A percentile compares a stretch with the other conserved stretches of the same genome.
Evolutionary conservation across 352 stramenopile genomes (phyloP).

Genomic region (Salisapilia sapeloensis): DNA sequence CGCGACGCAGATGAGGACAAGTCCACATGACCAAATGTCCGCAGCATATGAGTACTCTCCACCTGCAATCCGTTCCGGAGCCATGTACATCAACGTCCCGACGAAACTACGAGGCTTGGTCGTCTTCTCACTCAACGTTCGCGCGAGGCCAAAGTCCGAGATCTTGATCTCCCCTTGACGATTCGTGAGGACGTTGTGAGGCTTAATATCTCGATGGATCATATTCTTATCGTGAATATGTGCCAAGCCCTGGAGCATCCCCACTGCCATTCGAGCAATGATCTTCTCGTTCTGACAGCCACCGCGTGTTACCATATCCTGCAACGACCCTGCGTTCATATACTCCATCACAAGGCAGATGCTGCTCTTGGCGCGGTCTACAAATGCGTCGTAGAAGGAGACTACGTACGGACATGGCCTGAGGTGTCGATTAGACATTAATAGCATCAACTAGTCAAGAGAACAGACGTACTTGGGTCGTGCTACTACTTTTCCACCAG

Average conservation of each 20-base stretch:
- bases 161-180: slow-evolving; percentile 76
- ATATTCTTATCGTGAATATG: slow-evolving; percentile 82
- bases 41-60: slow-evolving; percentile 83
- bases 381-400: slow-evolving; percentile 87
- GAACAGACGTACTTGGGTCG: slow-evolving; percentile 15
- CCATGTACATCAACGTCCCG: slow-evolving; percentile 90
- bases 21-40: slow-evolving; percentile 74
- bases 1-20: slow-evolving; percentile 62
- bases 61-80: slow-evolving; percentile 84
- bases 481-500: no score
- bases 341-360: slow-evolving; percentile 89
- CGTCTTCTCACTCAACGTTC: slow-evolving; percentile 56
- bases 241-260: slow-evolving; percentile 56
- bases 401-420: slow-evolving; percentile 82
- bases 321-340: slow-evolving; percentile 82
- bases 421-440: slow-evolving; percentile 1
- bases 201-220: slow-evolving; percentile 88
- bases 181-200: slow-evolving; percentile 82
- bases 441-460: not conserved
- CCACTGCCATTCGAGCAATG: slow-evolving; percentile 43
- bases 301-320: slow-evolving; percentile 76
- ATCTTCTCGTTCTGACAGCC: slow-evolving; percentile 76
- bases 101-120: slow-evolving; percentile 85
- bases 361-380: slow-evolving; percentile 73
- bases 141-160: slow-evolving; percentile 74